Conservation (phyloP, 176 grass and related monocot genomes). For the Musa beccarii region DNA sequence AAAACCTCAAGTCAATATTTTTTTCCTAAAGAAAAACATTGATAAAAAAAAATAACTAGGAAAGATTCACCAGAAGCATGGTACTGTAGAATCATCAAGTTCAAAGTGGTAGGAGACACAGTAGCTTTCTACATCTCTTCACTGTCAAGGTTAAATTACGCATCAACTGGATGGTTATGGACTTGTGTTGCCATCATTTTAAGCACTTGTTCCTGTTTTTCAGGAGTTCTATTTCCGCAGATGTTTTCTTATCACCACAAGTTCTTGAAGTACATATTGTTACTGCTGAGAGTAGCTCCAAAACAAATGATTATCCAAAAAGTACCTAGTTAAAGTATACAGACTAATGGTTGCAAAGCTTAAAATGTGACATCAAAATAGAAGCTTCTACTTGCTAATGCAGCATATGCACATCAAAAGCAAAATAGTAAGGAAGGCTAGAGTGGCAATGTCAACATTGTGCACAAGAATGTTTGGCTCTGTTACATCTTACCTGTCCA, state of each 20-base stretch:
- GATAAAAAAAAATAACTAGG: no score
- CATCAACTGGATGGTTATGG: no score
- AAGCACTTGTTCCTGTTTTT: not conserved
- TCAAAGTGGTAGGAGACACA: no score
- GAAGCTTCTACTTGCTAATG: not conserved
- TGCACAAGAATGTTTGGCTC: not conserved
- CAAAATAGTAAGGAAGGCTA: not conserved
- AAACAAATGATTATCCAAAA: not conserved
- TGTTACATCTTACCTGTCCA: slow-evolving; percentile 46
- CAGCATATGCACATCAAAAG: no score
- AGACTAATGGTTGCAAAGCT: not conserved
- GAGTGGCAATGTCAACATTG: not conserved
- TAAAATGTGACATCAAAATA: not conserved
- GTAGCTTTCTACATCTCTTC: no score
- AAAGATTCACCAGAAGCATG: no score
- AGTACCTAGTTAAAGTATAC: not conserved
- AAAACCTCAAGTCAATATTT: no score
- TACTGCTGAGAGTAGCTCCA: not conserved
- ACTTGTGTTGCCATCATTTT: not conserved
- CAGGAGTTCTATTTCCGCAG: not conserved
- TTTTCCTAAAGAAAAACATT: no score
- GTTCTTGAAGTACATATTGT: not conserved
- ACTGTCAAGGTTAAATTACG: no score
- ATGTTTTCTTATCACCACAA: not conserved
- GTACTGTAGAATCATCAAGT: no score